These are phyloP conservation scores for Evernia prunastri DNA, from an alignment of 495 filamentous ascomycete genomes.

Conservation along the genomic window DNA sequence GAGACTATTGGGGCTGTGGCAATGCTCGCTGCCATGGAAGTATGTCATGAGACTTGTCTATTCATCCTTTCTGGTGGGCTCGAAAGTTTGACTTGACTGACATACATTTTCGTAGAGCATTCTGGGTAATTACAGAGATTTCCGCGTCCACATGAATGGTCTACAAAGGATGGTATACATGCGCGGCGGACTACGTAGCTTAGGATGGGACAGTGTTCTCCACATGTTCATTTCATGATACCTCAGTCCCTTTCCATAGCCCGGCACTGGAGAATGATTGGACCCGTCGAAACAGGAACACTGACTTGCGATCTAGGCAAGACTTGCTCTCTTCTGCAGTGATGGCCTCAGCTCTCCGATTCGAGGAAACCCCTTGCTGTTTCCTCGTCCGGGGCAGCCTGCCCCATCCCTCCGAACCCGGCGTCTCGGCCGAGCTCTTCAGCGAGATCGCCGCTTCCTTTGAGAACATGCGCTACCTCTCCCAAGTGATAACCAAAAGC, in stretches of 20 bases:
- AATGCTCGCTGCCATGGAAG: slow-evolving; percentile 18
- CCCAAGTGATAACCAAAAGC: not conserved
- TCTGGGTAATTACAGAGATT: slow-evolving; percentile 6
- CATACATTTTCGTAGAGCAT: not conserved
- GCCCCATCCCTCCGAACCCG: not conserved
- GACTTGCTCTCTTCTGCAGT: not conserved
- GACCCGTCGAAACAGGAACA: not conserved
- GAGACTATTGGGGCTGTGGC: slow-evolving; percentile 18
- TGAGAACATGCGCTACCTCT: not conserved
- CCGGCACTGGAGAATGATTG: not conserved
- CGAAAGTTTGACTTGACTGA: not conserved
- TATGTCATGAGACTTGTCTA: not conserved
- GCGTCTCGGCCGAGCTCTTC: not conserved
- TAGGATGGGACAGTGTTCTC: slow-evolving; percentile 9
- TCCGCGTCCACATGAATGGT: slow-evolving; percentile 11
- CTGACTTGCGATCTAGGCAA: not conserved
- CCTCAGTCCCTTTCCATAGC: not conserved
- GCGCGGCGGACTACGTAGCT: slow-evolving; percentile 3
- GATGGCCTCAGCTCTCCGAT: slow-evolving; percentile 4
- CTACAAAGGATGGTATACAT: slow-evolving; percentile 12
- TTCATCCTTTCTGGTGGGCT: not conserved
- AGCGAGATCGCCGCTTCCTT: not conserved
- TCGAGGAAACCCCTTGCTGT: not conserved
- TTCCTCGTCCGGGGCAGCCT: not conserved
- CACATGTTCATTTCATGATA: slow-evolving; percentile 19